Evolutionary conservation across 805 yeast genomes (phyloP).

Genomic region (Pichia paraexigua): DNA sequence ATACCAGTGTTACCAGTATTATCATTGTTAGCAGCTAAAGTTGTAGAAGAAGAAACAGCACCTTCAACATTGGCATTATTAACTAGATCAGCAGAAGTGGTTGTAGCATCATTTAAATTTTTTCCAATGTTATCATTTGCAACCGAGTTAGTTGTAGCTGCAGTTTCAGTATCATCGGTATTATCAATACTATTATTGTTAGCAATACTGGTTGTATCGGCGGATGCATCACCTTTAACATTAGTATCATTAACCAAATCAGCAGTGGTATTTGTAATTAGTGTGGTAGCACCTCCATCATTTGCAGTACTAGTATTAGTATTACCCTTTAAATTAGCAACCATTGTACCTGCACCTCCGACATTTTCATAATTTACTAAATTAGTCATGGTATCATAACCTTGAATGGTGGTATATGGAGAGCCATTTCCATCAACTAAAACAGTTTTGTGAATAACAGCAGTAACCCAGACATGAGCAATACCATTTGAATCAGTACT

Average conservation of each 20-base stretch:
- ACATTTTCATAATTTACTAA: neutral
- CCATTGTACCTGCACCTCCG: neutral
- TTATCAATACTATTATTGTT: no score
- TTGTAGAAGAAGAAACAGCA: neutral
- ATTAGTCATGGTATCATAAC: neutral
- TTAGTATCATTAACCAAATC: neutral
- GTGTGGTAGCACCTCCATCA: neutral
- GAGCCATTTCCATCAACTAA: constrained; percentile 8
- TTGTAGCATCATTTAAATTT: no score
- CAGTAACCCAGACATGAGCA: constrained; percentile 9
- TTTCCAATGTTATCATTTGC: no score
- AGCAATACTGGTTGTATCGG: no score
- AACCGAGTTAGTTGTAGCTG: no score
- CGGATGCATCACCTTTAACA: no score
- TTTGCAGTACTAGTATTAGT: neutral
- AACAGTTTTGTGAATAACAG: neutral
- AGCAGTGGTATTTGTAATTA: neutral
- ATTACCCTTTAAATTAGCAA: no score
- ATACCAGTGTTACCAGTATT: neutral
- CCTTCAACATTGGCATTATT: neutral
- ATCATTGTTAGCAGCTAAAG: neutral
- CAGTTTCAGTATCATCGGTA: no score
- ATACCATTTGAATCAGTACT: constrained; percentile 8
- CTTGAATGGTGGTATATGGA: constrained; percentile 8
- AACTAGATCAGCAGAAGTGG: no score